phyloP scores from a whole-genome alignment of 169 alveolate species.

The Theileria equi region DNA sequence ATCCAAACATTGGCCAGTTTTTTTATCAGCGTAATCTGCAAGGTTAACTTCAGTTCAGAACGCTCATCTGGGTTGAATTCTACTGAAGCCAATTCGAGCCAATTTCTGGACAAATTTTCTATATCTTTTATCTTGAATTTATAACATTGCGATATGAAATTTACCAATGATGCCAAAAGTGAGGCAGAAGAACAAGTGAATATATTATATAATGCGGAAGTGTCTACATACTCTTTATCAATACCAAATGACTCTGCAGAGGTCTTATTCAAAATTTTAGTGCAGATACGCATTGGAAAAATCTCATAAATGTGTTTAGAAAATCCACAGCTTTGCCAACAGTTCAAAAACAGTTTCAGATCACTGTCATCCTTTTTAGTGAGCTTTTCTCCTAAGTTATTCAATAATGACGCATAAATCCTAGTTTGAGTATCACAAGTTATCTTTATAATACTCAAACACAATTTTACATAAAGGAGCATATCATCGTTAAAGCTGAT shows the following conservation, averaged over 20 bases:
- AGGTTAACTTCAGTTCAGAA: conserved; percentile 12
- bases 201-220: conserved; percentile 10
- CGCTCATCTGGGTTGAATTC: conserved; percentile 41
- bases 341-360: no score
- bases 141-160: conserved; percentile 25
- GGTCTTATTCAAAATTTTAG: background rate
- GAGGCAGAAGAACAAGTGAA: conserved; percentile 21
- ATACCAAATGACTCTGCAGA: background rate
- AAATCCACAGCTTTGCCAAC: background rate
- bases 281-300: background rate
- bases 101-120: conserved; percentile 9
- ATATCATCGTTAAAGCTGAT: conserved; percentile 3
- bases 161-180: conserved; percentile 13
- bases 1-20: conserved; percentile 20
- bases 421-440: no score
- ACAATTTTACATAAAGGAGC: conserved; percentile 13
- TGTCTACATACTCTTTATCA: no score
- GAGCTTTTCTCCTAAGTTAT: no score
- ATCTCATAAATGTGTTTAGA: background rate
- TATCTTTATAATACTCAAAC: conserved; percentile 8
- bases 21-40: conserved; percentile 24
- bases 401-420: no score
- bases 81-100: conserved; percentile 41
- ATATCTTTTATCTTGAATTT: conserved; percentile 1
- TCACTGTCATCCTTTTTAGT: no score